A percentile compares a stretch with the other conserved stretches of the same genome.
These are phyloP conservation scores for Pseudogymnoascus sp. DNA, from an alignment of 2,329 filamentous ascomycete genomes.

Conservation along the genomic window DNA sequence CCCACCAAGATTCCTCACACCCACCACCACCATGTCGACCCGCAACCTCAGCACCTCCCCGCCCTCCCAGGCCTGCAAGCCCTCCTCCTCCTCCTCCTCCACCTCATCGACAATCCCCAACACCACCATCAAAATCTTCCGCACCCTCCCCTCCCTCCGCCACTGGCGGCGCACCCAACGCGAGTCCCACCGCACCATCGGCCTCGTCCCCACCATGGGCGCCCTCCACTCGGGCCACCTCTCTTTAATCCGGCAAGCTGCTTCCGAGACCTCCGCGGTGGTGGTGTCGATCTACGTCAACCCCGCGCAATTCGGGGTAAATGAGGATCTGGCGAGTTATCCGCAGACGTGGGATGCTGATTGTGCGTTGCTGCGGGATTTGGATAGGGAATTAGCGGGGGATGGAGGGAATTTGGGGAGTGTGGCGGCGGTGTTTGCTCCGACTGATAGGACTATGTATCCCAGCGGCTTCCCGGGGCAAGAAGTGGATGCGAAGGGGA, in stretches of 20 bases:
- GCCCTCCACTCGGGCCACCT: constrained; percentile 90
- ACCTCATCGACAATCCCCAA: constrained; percentile 36
- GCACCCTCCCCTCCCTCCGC: constrained; percentile 64
- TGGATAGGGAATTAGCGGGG: constrained; percentile 67
- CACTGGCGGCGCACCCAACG: constrained; percentile 59
- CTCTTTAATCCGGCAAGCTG: constrained; percentile 75
- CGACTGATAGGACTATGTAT: constrained; percentile 78
- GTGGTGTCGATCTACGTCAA: constrained; percentile 94
- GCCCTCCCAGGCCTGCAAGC: constrained; percentile 12
- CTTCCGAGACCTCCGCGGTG: constrained; percentile 74
- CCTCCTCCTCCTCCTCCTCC: constrained; percentile 16
- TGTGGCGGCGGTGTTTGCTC: constrained; percentile 78
- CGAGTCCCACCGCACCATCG: constrained; percentile 62
- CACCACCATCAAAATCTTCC: constrained; percentile 62
- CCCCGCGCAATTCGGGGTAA: constrained; percentile 86
- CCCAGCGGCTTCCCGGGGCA: constrained; percentile 68
- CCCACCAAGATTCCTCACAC: neutral
- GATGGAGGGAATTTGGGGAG: constrained; percentile 52
- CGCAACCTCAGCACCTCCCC: constrained; percentile 21
- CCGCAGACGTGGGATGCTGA: constrained; percentile 84
- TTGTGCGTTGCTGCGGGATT: constrained; percentile 52
- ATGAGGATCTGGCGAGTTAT: constrained; percentile 83
- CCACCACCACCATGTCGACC: neutral
- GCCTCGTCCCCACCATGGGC: constrained; percentile 94
- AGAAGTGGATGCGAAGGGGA: constrained; percentile 69